Evolutionary conservation across 257 asterid species (phyloP).

Genomic region (Solanum corneliomulleri): DNA sequence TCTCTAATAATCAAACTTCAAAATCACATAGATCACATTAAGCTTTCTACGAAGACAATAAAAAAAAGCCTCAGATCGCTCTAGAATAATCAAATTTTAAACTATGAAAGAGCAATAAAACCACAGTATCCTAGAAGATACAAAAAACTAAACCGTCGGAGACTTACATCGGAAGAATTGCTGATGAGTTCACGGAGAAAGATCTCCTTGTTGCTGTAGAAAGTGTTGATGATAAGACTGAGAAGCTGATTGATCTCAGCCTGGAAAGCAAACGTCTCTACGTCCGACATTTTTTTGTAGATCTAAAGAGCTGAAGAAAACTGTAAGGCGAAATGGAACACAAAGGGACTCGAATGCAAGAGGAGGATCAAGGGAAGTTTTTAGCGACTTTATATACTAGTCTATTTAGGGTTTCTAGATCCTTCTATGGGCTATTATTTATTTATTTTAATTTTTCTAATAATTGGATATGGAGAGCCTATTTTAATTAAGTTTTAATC

Average conservation of each 20-base stretch:
- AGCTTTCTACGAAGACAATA: background rate
- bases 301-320: background rate
- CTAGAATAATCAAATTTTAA: background rate
- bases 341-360: background rate
- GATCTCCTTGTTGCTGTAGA: conserved; percentile 54
- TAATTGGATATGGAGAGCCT: background rate
- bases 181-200: conserved; percentile 50
- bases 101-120: background rate
- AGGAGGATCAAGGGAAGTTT: background rate
- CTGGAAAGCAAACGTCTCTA: conserved; percentile 51
- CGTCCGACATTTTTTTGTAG: conserved; percentile 15
- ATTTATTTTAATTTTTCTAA: background rate
- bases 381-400: background rate
- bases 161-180: conserved; percentile 44
- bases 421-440: conserved; percentile 17
- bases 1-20: background rate
- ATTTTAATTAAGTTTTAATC: too few relatives aligned
- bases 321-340: background rate
- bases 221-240: conserved; percentile 47
- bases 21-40: background rate
- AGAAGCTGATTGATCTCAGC: conserved; percentile 50
- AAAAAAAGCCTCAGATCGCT: background rate
- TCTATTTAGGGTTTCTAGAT: conserved; percentile 43
- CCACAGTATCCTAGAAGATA: background rate
- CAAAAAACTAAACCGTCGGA: background rate